Evolutionary conservation across 2,329 filamentous ascomycete genomes (phyloP), one percentile per base, ranked within the genome.

Genomic region (Macrophomina tecta): DNA sequence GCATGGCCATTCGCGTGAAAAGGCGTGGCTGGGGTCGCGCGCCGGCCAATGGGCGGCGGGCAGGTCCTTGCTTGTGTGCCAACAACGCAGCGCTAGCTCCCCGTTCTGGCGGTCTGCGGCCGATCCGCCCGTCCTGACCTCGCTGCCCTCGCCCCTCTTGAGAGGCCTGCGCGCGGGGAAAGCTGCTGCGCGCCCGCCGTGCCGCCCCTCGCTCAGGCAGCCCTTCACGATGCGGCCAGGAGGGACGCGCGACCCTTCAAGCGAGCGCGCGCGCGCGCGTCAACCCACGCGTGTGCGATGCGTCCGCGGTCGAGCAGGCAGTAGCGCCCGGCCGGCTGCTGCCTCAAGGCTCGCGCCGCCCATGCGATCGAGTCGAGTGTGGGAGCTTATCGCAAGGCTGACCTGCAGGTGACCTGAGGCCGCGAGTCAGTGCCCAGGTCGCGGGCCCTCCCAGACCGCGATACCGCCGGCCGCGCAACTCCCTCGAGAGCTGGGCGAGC

Each of bases 361-460:
- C 30, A 32, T 36, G 53, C 53, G 53, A 56, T 34, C 38, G 36
- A 42, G 36, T 58, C 53, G 38, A 23, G 18, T 18, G 40, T 46
- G 55, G 11, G 55, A 61, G 56, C 56, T 61, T 61, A 61, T 46
- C 56, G 56, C 56, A 61, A 61, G 56, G 56, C 56, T 61, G 38
- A 45, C 36, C 36, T 46, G 56, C 56, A 46, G 55, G 49, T 52
- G 49, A 52, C 49, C 28, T 30, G 45, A 30, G 4, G 11, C 36
- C 56, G n/a, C 56, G 56, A 61, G 56, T 61, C 56, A 61, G 56
- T 40, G 28, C 55, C 7, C 12, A 34, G 14, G 40, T 61, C 56
- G 42, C 56, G 56, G 28, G 40, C 42, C 23, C 55, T 58, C 55
- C 52, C 38, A 45, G 55, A n/a, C 55, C 55, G 40, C 38, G 38